phyloP scores from a whole-genome alignment of 257 asterid species.

The Nicotiana obtusifolia region DNA sequence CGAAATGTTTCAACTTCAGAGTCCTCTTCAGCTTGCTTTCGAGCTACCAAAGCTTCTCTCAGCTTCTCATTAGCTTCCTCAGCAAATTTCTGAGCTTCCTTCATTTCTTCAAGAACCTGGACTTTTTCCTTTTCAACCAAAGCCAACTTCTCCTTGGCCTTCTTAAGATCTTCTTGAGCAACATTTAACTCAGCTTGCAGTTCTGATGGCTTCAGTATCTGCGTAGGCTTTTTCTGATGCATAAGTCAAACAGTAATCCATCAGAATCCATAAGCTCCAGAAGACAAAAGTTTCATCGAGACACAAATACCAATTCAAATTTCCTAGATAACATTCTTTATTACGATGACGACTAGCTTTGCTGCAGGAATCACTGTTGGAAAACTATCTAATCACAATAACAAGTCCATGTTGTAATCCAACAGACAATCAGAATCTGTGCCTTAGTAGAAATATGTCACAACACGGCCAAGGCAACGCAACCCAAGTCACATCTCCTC shows the following conservation, averaged over 20 bases:
- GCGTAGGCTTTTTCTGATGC: constrained; percentile 59
- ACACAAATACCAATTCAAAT: background rate
- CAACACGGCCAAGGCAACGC: background rate
- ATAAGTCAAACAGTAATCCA: background rate
- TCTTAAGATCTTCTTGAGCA: constrained; percentile 79
- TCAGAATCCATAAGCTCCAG: constrained; percentile 3
- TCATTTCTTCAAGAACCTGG: constrained; percentile 65
- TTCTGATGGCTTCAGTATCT: constrained; percentile 55
- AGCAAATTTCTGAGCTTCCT: constrained; percentile 57
- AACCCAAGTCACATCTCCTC: background rate
- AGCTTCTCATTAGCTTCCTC: constrained; percentile 87
- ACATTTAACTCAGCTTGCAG: constrained; percentile 52
- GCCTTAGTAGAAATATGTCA: background rate
- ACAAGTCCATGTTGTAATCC: background rate
- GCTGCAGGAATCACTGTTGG: background rate
- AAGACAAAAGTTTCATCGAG: background rate
- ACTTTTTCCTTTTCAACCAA: constrained; percentile 68
- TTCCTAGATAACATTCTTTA: background rate
- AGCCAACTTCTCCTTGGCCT: constrained; percentile 66
- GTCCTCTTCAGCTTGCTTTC: constrained; percentile 75
- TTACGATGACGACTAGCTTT: background rate
- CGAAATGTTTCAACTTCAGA: constrained; percentile 86
- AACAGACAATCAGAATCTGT: background rate
- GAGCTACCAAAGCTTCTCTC: constrained; percentile 75
- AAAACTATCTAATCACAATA: background rate